A percentile compares a stretch with the other conserved stretches of the same genome.
These are phyloP conservation scores for Umbilicaria muhlenbergii DNA, from an alignment of 495 filamentous ascomycete genomes.

Conservation along the genomic window DNA sequence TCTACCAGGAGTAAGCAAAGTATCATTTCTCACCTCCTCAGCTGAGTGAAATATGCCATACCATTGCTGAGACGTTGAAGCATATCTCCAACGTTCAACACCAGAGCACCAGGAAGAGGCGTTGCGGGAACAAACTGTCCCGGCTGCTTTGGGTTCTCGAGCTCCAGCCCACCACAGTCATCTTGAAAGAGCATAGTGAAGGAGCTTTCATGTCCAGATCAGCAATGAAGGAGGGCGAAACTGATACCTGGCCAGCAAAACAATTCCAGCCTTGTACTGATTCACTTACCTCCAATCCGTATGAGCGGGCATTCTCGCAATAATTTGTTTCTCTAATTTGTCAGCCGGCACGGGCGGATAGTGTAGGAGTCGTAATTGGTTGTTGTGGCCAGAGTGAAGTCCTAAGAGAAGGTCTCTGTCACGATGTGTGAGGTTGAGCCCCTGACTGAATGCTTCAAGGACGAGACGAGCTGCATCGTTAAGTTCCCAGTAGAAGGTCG, in stretches of 20 bases:
- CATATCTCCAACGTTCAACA: constrained; percentile 54
- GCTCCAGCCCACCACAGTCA: constrained; percentile 35
- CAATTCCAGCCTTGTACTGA: no score
- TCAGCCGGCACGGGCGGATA: constrained; percentile 43
- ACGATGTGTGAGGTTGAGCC: constrained; percentile 30
- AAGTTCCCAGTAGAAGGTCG: constrained; percentile 38
- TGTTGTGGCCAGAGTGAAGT: constrained; percentile 40
- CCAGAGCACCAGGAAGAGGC: constrained; percentile 40
- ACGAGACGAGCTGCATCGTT: constrained; percentile 29
- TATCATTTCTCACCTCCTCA: not conserved
- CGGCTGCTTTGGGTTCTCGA: constrained; percentile 34
- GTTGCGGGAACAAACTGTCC: constrained; percentile 36
- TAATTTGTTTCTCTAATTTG: constrained; percentile 25
- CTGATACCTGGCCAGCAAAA: no score
- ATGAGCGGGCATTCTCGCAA: constrained; percentile 38
- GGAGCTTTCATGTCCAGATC: constrained; percentile 11
- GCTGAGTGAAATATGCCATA: constrained; percentile 11
- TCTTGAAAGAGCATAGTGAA: constrained; percentile 37
- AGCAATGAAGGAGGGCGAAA: no score
- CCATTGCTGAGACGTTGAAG: constrained; percentile 48
- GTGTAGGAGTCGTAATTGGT: constrained; percentile 49
- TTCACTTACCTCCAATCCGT: constrained; percentile 24
- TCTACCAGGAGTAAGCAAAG: constrained; percentile 1
- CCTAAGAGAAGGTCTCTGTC: constrained; percentile 34
- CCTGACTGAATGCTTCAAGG: constrained; percentile 34